These are phyloP conservation scores for Apophysomyces sp. DNA, from an alignment of 371 early-diverging fungal species.

Conservation along the genomic window DNA sequence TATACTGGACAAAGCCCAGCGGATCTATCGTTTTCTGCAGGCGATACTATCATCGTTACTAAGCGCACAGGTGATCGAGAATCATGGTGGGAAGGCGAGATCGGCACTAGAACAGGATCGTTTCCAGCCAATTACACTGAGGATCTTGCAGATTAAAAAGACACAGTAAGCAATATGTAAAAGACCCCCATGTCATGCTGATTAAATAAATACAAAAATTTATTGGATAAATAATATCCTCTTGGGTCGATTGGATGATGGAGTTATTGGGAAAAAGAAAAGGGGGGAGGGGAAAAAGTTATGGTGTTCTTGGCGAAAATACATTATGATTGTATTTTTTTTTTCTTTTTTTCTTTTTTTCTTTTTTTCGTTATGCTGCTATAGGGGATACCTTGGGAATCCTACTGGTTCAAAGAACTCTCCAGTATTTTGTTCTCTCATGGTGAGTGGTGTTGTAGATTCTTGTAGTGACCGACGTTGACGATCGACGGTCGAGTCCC, in stretches of 20 bases:
- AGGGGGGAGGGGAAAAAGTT: neutral
- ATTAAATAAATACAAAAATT: neutral
- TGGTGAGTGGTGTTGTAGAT: neutral
- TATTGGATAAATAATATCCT: neutral
- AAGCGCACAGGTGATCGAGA: slow-evolving; percentile 58
- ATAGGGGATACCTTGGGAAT: too few relatives aligned
- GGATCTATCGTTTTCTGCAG: slow-evolving; percentile 72
- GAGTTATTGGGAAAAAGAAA: neutral
- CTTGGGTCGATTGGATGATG: neutral
- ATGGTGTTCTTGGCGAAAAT: neutral
- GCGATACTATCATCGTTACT: slow-evolving; percentile 73
- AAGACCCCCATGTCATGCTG: neutral
- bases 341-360: neutral
- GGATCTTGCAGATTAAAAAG: slow-evolving; percentile 10
- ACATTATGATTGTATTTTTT: neutral
- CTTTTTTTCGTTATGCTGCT: neutral
- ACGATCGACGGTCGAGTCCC: slow-evolving; percentile 16
- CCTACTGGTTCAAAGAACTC: neutral
- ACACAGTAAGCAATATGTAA: neutral
- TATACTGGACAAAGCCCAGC: slow-evolving; percentile 62
- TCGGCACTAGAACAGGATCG: slow-evolving; percentile 58
- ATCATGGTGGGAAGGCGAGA: slow-evolving; percentile 81
- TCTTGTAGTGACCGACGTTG: slow-evolving; percentile 5
- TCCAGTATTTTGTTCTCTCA: neutral
- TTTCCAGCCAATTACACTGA: slow-evolving; percentile 46